phyloP scores from a whole-genome alignment of 2,329 filamentous ascomycete genomes.

The Penicillium oxalicum region DNA sequence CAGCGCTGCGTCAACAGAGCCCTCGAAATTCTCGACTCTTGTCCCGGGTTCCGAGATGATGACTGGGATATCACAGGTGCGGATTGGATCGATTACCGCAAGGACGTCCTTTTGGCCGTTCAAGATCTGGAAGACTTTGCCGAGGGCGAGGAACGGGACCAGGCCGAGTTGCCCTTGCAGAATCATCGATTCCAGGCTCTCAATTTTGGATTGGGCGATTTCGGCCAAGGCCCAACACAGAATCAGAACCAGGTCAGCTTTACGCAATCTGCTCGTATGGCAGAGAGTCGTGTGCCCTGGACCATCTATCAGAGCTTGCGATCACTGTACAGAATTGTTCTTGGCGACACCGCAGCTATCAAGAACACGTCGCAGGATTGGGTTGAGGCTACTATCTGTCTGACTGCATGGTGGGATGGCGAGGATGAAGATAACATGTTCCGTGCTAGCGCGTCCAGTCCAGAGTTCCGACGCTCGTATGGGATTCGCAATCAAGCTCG shows the following conservation, averaged over 20 bases:
- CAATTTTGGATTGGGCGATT: slow-evolving; percentile 41
- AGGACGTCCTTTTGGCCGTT: slow-evolving; percentile 63
- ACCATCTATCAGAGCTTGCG: slow-evolving; percentile 80
- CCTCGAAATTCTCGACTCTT: slow-evolving; percentile 63
- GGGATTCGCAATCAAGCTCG: slow-evolving; percentile 34
- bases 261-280: slow-evolving; percentile 62
- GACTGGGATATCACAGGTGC: slow-evolving; percentile 79
- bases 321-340: slow-evolving; percentile 71
- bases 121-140: slow-evolving; percentile 70
- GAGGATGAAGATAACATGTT: slow-evolving; percentile 50
- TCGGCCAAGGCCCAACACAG: slow-evolving; percentile 30
- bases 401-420: slow-evolving; percentile 91
- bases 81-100: slow-evolving; percentile 80
- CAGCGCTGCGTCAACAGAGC: slow-evolving; percentile 65
- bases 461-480: slow-evolving; percentile 21
- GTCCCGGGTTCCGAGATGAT: slow-evolving; percentile 56
- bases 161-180: slow-evolving; percentile 33
- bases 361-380: slow-evolving; percentile 77
- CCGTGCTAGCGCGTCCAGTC: slow-evolving; percentile 17
- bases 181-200: slow-evolving; percentile 43
- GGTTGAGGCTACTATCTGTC: slow-evolving; percentile 78
- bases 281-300: slow-evolving; percentile 83
- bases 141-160: slow-evolving; percentile 59
- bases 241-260: slow-evolving; percentile 52
- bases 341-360: slow-evolving; percentile 70